Percentiles rank a stretch among this genome's conserved stretches.
Conservation (phyloP, 2,329 filamentous ascomycete species). For the Chaetomium strumarium region DNA sequence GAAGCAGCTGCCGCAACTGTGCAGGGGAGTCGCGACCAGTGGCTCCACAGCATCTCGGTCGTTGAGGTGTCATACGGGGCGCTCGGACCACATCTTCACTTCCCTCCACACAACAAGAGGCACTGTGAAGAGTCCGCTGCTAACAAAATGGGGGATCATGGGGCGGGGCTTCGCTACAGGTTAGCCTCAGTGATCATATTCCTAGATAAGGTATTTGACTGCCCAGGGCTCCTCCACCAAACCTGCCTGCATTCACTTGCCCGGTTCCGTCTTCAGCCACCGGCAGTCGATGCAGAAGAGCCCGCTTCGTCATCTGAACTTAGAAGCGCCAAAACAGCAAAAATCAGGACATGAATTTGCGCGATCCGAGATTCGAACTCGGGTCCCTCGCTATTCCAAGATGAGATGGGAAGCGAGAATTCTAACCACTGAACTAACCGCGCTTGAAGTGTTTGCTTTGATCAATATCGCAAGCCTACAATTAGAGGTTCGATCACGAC, state of each 20-base stretch:
- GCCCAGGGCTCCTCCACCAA: too few species aligned
- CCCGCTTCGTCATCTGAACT: too few species aligned
- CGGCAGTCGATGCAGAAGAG: not conserved
- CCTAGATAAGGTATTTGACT: too few species aligned
- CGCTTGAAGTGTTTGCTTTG: conserved; percentile 4
- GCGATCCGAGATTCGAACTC: conserved; percentile 23
- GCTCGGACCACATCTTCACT: not conserved
- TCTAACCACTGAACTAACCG: conserved; percentile 23
- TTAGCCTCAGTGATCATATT: too few species aligned
- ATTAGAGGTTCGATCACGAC: too few species aligned
- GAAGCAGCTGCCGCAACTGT: too few species aligned
- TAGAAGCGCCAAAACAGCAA: not conserved
- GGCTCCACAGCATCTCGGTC: too few species aligned
- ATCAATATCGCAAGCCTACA: not conserved
- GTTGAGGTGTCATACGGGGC: not conserved
- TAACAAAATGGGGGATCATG: too few species aligned
- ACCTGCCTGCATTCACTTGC: too few species aligned
- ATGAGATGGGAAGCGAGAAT: conserved; percentile 22
- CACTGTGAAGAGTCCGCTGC: too few species aligned
- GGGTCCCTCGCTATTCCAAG: conserved; percentile 20
- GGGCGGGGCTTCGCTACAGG: too few species aligned
- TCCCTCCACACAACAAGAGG: not conserved
- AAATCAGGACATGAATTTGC: conserved; percentile 4
- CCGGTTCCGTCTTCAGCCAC: not conserved
- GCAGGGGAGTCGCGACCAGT: too few species aligned